These are phyloP conservation scores for Pestalotiopsis sp. DNA, from an alignment of 2,329 filamentous ascomycete species.

Conservation along the genomic window DNA sequence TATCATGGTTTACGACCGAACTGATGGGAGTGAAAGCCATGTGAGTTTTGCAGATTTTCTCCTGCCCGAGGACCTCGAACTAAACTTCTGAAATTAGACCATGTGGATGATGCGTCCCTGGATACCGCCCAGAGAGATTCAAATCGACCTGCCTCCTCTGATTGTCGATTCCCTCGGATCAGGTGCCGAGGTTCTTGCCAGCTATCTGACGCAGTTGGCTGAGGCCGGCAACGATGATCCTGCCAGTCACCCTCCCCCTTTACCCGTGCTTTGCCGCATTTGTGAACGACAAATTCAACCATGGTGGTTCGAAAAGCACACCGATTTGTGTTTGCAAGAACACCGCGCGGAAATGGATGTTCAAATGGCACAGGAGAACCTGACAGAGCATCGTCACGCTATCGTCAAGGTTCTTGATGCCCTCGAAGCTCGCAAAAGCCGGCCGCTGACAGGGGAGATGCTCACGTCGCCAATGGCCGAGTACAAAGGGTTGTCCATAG, in stretches of 20 bases:
- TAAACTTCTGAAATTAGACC: conserved; percentile 57
- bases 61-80: background rate
- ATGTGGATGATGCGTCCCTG: conserved; percentile 99
- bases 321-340: conserved; percentile 92
- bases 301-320: conserved; percentile 99
- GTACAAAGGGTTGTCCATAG: conserved; percentile 87
- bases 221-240: conserved; percentile 80
- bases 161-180: conserved; percentile 93
- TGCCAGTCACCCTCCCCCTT: conserved; percentile 75
- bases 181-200: conserved; percentile 90
- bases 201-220: conserved; percentile 87
- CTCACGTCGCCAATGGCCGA: conserved; percentile 64
- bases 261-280: conserved; percentile 89
- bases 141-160: conserved; percentile 87
- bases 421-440: conserved; percentile 76
- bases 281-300: conserved; percentile 96
- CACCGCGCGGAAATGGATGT: conserved; percentile 98
- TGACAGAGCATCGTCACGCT: conserved; percentile 89
- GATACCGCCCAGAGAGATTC: conserved; percentile 85
- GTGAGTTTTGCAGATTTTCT: conserved; percentile 56
- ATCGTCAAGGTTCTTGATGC: conserved; percentile 96
- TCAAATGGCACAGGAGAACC: conserved; percentile 88
- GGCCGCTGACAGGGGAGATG: conserved; percentile 60
- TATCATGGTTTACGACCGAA: conserved; percentile 95
- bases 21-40: conserved; percentile 85